Conservation (phyloP, 2,329 filamentous ascomycete genomes). For the Diplodia sapinea region DNA sequence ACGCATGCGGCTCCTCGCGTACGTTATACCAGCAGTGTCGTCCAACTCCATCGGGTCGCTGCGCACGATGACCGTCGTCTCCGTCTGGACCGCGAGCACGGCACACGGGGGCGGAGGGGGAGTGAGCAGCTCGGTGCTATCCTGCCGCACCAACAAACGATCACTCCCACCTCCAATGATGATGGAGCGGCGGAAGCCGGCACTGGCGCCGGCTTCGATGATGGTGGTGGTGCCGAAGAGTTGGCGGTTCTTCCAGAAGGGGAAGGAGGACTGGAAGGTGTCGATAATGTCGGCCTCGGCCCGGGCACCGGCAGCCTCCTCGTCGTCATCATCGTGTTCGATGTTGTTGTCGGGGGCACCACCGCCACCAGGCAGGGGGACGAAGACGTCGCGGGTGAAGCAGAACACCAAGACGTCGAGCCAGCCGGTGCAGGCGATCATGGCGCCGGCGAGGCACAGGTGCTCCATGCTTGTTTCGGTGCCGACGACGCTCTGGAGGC, state of each 20-base stretch:
- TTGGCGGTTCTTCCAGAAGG: conserved; percentile 41
- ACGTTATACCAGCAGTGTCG: conserved; percentile 7
- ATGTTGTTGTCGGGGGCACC: conserved; percentile 39
- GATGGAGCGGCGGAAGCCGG: not conserved
- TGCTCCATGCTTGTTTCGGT: conserved; percentile 50
- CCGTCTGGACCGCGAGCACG: conserved; percentile 45
- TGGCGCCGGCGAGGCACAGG: conserved; percentile 59
- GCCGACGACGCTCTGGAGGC: conserved; percentile 67
- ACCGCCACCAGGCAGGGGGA: conserved; percentile 54
- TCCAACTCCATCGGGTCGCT: conserved; percentile 32
- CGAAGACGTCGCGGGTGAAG: conserved; percentile 61
- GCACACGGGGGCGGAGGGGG: not conserved
- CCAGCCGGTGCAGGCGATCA: conserved; percentile 65
- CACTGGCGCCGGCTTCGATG: conserved; percentile 43
- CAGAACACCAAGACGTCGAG: conserved; percentile 65
- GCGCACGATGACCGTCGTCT: conserved; percentile 50
- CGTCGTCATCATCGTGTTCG: conserved; percentile 31
- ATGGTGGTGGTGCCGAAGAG: conserved; percentile 55
- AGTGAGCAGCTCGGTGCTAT: conserved; percentile 15
- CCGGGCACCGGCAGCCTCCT: not conserved
- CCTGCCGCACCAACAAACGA: not conserved
- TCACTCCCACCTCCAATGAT: not conserved
- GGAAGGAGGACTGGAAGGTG: conserved; percentile 39
- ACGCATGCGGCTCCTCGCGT: not conserved
- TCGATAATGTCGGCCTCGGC: conserved; percentile 43